A percentile compares a stretch with the other conserved stretches of the same genome.
These are phyloP conservation scores for Neurospora sp. DNA, from an alignment of 495 filamentous ascomycete genomes.

Conservation along the genomic window DNA sequence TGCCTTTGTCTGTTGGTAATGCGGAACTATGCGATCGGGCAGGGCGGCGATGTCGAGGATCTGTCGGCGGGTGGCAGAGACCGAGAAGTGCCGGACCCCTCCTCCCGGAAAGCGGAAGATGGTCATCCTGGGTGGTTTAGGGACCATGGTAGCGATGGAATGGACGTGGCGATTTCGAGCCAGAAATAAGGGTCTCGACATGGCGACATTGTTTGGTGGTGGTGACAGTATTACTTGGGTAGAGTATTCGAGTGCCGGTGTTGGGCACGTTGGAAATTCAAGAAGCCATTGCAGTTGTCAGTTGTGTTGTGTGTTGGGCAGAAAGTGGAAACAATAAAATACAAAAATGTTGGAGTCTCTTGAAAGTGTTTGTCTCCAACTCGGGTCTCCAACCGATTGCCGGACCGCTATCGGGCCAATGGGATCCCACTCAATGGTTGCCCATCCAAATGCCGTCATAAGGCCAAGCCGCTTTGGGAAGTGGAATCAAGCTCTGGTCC, in stretches of 20 bases:
- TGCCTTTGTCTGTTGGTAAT: conserved; percentile 33
- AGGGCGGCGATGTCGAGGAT: conserved; percentile 42
- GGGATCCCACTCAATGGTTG: not conserved
- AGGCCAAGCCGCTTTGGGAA: not conserved
- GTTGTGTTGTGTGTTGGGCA: not conserved
- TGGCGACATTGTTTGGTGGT: conserved; percentile 17
- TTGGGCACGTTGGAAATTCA: not conserved
- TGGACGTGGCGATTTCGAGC: conserved; percentile 12
- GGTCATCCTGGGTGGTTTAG: conserved; percentile 5
- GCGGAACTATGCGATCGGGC: conserved; percentile 42
- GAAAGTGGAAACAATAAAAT: not conserved
- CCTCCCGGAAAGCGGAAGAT: not conserved
- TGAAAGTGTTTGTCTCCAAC: not conserved
- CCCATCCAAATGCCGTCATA: not conserved
- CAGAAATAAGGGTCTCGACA: conserved; percentile 12
- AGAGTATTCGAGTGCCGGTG: not conserved
- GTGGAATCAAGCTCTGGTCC: not conserved
- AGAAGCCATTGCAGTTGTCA: not conserved
- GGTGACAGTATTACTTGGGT: not conserved
- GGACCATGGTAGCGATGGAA: not conserved
- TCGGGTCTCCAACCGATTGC: not conserved
- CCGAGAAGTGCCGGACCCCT: conserved; percentile 33
- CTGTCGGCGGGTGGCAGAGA: conserved; percentile 26
- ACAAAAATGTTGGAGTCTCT: not conserved
- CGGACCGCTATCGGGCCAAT: not conserved